These are phyloP conservation scores for Luffa aegyptiaca DNA, from an alignment of 306 rosid genomes.

Conservation along the genomic window DNA sequence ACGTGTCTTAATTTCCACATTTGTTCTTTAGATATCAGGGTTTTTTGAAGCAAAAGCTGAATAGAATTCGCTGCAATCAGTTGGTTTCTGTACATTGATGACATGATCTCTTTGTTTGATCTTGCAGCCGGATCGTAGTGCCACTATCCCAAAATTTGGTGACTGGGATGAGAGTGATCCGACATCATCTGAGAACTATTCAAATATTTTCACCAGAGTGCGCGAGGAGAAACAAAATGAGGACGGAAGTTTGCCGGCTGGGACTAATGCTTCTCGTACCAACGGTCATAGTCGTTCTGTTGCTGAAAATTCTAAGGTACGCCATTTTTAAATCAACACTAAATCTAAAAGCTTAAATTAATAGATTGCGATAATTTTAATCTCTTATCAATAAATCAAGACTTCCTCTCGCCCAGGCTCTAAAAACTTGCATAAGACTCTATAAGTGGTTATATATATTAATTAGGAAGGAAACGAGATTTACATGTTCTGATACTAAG, in stretches of 20 bases:
- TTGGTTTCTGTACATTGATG: background rate
- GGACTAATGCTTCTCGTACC: background rate
- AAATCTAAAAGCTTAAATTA: background rate
- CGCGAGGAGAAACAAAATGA: conserved; percentile 5
- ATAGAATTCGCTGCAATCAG: background rate
- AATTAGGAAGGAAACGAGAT: no score
- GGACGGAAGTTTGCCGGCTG: conserved; percentile 5
- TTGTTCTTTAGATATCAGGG: background rate
- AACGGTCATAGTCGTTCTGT: background rate
- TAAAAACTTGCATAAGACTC: no score
- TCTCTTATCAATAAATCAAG: background rate
- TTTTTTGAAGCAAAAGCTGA: background rate
- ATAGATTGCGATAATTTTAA: background rate
- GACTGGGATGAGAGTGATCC: conserved; percentile 22
- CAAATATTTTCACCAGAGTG: conserved; percentile 10
- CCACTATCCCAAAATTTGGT: conserved; percentile 16
- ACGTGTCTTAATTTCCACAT: background rate
- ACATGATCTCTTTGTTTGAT: background rate
- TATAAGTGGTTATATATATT: no score
- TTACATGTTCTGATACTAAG: background rate
- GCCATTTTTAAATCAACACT: background rate
- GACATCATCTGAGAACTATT: conserved; percentile 11
- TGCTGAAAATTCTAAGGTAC: conserved; percentile 7
- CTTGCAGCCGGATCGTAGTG: conserved; percentile 15
- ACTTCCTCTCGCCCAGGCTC: background rate